Evolutionary conservation across 75 land plant species (phyloP).

Genomic region (Cunninghamia lanceolata): DNA sequence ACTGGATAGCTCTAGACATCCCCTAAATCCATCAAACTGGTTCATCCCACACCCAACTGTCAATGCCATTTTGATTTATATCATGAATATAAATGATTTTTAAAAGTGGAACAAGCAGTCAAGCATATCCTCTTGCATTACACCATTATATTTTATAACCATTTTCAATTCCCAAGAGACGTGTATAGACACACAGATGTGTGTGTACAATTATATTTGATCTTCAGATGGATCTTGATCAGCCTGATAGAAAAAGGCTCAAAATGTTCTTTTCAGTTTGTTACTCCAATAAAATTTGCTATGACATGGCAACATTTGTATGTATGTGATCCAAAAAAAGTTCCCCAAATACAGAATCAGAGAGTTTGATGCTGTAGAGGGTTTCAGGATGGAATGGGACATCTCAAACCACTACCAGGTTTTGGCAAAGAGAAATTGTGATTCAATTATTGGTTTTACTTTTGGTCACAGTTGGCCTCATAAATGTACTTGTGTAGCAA

Average conservation of each 20-base stretch:
- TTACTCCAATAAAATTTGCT: background rate
- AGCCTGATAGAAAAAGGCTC: background rate
- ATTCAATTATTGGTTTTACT: too few species aligned
- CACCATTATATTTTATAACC: background rate
- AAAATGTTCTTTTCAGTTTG: too few species aligned
- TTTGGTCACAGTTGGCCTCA: too few species aligned
- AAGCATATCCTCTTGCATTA: background rate
- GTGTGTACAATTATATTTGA: too few species aligned
- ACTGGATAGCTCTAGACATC: background rate
- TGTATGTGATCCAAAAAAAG: background rate
- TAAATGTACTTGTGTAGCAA: too few species aligned
- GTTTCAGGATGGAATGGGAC: too few species aligned
- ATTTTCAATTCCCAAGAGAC: background rate
- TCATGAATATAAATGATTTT: background rate
- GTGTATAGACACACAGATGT: too few species aligned
- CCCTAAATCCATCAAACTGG: background rate
- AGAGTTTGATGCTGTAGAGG: too few species aligned
- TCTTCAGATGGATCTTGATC: background rate
- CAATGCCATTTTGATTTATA: background rate
- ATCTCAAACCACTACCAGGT: too few species aligned
- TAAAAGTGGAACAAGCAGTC: background rate
- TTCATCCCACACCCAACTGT: background rate
- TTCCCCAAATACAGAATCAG: too few species aligned
- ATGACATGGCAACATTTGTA: background rate
- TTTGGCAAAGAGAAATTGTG: too few species aligned